These are phyloP conservation scores for Letharia lupina DNA, from an alignment of 495 filamentous ascomycete species.

Conservation along the genomic window DNA sequence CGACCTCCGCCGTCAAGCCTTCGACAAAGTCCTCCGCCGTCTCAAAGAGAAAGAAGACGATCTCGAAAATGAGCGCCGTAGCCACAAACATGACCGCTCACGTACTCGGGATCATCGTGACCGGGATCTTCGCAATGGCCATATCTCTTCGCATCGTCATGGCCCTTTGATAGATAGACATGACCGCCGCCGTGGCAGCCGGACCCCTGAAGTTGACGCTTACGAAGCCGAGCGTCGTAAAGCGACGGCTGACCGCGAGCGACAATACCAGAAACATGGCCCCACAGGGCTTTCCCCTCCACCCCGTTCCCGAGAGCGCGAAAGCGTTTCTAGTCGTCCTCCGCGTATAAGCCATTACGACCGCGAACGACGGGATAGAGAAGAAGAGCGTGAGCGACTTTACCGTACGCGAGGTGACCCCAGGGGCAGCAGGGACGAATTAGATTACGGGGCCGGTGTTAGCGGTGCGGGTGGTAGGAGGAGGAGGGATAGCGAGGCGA, in stretches of 20 bases:
- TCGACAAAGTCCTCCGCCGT: conserved; percentile 87
- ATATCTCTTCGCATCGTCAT: conserved; percentile 27
- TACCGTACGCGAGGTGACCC: conserved; percentile 77
- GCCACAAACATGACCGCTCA: conserved; percentile 44
- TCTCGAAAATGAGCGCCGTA: conserved; percentile 59
- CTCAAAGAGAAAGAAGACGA: conserved; percentile 88
- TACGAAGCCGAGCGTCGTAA: conserved; percentile 85
- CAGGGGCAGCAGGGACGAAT: conserved; percentile 64
- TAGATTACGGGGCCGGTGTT: conserved; percentile 80
- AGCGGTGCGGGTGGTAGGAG: conserved; percentile 50
- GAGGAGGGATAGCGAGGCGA: conserved; percentile 68
- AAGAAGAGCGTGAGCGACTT: conserved; percentile 74
- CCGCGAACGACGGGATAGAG: conserved; percentile 67
- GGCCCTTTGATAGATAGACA: conserved; percentile 44
- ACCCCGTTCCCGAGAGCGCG: conserved; percentile 49
- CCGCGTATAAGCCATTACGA: conserved; percentile 46
- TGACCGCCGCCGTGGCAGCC: conserved; percentile 51
- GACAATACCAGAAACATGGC: conserved; percentile 72
- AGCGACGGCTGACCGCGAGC: conserved; percentile 77
- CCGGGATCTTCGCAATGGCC: conserved; percentile 46
- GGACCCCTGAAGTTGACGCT: conserved; percentile 75
- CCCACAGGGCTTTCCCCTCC: conserved; percentile 53
- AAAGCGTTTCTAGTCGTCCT: conserved; percentile 26
- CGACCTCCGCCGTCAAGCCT: conserved; percentile 70
- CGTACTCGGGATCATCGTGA: conserved; percentile 43